Evolutionary conservation across 2,329 filamentous ascomycete species (phyloP), one percentile per base, ranked within the genome.

Genomic region (Claviceps sp.): DNA sequence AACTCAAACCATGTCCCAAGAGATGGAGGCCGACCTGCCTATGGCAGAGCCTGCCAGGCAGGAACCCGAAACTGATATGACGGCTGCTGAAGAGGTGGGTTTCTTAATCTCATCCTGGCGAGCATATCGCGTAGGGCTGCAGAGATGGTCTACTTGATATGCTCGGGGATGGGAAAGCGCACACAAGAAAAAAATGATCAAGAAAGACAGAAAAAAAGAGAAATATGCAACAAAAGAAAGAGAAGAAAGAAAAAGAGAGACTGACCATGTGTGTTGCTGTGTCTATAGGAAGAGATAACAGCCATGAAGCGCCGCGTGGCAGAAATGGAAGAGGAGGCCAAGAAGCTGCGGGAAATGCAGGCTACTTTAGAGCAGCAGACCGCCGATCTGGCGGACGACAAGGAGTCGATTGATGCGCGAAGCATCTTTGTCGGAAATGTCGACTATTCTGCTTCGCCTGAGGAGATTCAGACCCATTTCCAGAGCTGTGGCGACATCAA

Each of bases 391-490:
- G 81, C 85, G 58, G 93, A 97, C 66, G 89, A 90, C 72, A 95
- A 94, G 70, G 90, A 96, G 67, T 94, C 96, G 60, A 83, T 98
- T 54, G 93, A 98, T 70, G 84, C 84, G 59, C 84, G 93, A 63
- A 96, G 89, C 71, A 89, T 98, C 69, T 98, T 98, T 67, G 93
- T 98, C 45, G 93, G 93, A 60, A 98, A 98, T 62, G 93, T 98
- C 59, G 93, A 98, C 71, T 98, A 98, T 70, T 90, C 88, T 56
- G 90, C 91, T 22, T 94, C 89, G 30, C 93, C 93, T 2, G 93
- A 98, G 71, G 93, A 98, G 73, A 62, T 98, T 54, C 93, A 98
- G 74, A 88, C 89, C 54, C 93, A 98, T 66, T 98, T 98, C 73
- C 89, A 95, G 75, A 94, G 84, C 74, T 95, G 89, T 63, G 93